Evolutionary conservation across 495 filamentous ascomycete species (phyloP).

Genomic region (Penicillium soppii): DNA sequence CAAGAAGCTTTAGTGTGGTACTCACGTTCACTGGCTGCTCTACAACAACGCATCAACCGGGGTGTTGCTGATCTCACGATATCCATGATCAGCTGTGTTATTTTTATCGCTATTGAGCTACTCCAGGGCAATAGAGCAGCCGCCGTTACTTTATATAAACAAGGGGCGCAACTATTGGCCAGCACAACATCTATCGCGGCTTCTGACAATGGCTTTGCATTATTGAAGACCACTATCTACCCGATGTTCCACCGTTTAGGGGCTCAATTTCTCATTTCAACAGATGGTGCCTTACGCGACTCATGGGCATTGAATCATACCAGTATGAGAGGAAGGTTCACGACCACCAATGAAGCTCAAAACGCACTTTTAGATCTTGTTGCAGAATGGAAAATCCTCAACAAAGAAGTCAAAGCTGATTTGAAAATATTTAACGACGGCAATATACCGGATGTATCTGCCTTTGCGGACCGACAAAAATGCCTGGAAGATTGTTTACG

Average conservation of each 20-base stretch:
- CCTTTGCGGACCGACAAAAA: conserved; percentile 1
- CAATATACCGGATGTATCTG: background rate
- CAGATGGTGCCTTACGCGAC: background rate
- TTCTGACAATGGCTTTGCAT: background rate
- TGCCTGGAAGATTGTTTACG: conserved; percentile 2
- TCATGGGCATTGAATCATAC: background rate
- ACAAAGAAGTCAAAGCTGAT: conserved; percentile 10
- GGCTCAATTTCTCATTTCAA: conserved; percentile 11
- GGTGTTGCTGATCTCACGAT: conserved; percentile 32
- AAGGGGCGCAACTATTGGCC: conserved; percentile 28
- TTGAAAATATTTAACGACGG: background rate
- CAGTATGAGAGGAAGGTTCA: background rate
- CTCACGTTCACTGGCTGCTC: conserved; percentile 43
- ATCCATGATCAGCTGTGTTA: conserved; percentile 47
- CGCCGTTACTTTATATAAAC: conserved; percentile 41
- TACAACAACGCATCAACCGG: conserved; percentile 27
- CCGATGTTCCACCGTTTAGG: conserved; percentile 18
- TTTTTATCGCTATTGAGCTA: conserved; percentile 56
- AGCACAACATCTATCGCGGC: background rate
- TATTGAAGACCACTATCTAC: conserved; percentile 6
- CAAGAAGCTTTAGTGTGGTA: conserved; percentile 36
- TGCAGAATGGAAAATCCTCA: conserved; percentile 16
- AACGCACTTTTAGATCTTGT: conserved; percentile 16
- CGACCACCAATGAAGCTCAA: conserved; percentile 15
- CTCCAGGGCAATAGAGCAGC: conserved; percentile 47